These are phyloP conservation scores for Ambrosia artemisiifolia DNA, from an alignment of 129 eudicot genomes.

Conservation along the genomic window DNA sequence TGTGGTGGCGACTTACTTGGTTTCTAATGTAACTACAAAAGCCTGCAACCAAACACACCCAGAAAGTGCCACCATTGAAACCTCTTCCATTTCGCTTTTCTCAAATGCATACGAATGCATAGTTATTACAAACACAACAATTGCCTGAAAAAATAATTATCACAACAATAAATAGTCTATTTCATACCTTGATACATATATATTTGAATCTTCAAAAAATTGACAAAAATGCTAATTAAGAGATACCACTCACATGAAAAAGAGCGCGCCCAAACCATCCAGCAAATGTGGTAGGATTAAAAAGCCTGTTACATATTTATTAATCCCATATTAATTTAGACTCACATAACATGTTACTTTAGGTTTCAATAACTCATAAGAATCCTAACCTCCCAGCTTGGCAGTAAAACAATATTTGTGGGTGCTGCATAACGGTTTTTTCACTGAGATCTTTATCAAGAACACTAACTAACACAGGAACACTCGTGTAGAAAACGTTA, in stretches of 20 bases:
- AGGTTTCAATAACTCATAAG: background rate
- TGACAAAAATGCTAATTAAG: background rate
- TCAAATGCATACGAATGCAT: conserved; percentile 81
- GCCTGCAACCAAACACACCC: conserved; percentile 99
- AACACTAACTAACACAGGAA: conserved; percentile 90
- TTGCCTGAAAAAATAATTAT: conserved; percentile 55
- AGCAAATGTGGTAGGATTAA: conserved; percentile 96
- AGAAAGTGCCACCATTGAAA: conserved; percentile 93
- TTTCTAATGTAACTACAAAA: conserved; percentile 82
- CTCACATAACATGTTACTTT: conserved; percentile 4
- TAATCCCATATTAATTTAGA: conserved; percentile 4
- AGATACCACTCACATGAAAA: conserved; percentile 69
- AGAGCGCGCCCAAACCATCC: conserved; percentile 99
- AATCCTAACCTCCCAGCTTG: conserved; percentile 86
- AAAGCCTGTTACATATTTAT: conserved; percentile 59
- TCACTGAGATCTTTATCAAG: conserved; percentile 97
- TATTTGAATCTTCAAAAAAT: background rate
- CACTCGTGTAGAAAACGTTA: conserved; percentile 92
- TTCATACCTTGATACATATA: background rate
- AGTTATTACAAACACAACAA: conserved; percentile 77
- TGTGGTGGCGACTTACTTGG: conserved; percentile 61
- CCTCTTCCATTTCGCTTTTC: conserved; percentile 92
- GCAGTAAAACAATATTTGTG: conserved; percentile 90
- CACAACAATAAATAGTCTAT: background rate
- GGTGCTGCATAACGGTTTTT: conserved; percentile 95